Evolutionary conservation across 2,329 filamentous ascomycete genomes (phyloP).

Genomic region (Neocatenulostroma microsporum): DNA sequence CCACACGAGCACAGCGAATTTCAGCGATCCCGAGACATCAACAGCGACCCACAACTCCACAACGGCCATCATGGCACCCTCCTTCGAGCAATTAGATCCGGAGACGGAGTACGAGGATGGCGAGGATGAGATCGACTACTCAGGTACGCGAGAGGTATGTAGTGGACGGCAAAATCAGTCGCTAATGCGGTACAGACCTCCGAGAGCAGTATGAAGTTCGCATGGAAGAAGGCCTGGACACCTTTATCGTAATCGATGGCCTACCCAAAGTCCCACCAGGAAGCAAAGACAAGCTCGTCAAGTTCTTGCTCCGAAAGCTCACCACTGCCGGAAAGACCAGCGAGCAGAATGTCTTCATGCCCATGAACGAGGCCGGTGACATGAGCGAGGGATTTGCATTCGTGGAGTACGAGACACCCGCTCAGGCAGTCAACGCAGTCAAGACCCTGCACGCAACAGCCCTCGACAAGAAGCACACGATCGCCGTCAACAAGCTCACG

Average conservation of each 20-base stretch:
- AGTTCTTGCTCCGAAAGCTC: constrained; percentile 91
- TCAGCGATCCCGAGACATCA: no score
- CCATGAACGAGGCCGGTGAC: constrained; percentile 68
- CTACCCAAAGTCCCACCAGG: constrained; percentile 83
- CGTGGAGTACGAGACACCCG: constrained; percentile 86
- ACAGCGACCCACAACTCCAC: no score
- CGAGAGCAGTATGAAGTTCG: constrained; percentile 92
- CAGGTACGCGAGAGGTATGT: constrained; percentile 38
- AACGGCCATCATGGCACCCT: constrained; percentile 71
- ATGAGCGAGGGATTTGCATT: constrained; percentile 90
- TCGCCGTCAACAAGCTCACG: constrained; percentile 95
- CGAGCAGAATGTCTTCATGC: constrained; percentile 90
- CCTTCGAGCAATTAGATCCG: constrained; percentile 81
- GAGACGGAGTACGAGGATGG: constrained; percentile 78
- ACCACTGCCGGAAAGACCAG: constrained; percentile 74
- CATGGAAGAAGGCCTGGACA: constrained; percentile 90
- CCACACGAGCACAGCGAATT: no score
- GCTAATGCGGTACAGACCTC: constrained; percentile 50
- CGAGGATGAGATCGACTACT: constrained; percentile 91
- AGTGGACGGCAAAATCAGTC: neutral
- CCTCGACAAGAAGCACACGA: constrained; percentile 93
- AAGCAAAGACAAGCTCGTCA: constrained; percentile 87
- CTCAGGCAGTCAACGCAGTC: constrained; percentile 81
- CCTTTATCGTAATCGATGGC: constrained; percentile 93
- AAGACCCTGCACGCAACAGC: constrained; percentile 79